These are phyloP conservation scores for Saturnispora halmiae DNA, from an alignment of 805 yeast species.

Conservation along the genomic window DNA sequence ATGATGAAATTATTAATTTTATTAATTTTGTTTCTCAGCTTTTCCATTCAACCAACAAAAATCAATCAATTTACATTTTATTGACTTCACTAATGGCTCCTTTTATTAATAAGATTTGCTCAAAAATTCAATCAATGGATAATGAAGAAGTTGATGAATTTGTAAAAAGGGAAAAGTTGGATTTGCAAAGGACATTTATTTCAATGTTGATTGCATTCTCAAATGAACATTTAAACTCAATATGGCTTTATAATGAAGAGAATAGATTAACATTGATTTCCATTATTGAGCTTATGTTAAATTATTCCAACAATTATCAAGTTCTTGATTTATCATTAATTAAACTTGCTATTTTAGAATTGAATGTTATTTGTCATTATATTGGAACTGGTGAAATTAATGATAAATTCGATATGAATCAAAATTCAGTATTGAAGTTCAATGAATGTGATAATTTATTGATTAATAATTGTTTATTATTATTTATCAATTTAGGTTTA, in stretches of 20 bases:
- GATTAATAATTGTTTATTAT: constrained; percentile 55
- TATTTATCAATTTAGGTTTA: constrained; percentile 75
- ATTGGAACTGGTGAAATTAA: constrained; percentile 63
- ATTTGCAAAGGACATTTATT: constrained; percentile 61
- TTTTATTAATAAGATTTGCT: constrained; percentile 55
- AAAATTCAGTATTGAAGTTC: constrained; percentile 35
- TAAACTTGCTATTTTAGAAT: constrained; percentile 59
- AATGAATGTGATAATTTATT: constrained; percentile 68
- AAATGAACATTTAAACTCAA: constrained; percentile 69
- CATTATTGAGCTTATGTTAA: constrained; percentile 54
- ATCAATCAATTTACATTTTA: constrained; percentile 58
- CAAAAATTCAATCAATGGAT: constrained; percentile 21
- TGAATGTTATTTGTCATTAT: constrained; percentile 51
- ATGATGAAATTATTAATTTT: constrained; percentile 69
- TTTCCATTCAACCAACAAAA: constrained; percentile 52
- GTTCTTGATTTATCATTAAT: constrained; percentile 54
- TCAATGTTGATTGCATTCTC: constrained; percentile 60
- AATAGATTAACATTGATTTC: constrained; percentile 53
- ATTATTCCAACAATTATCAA: constrained; percentile 46
- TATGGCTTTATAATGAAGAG: constrained; percentile 54
- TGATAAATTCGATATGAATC: constrained; percentile 49
- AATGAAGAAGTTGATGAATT: constrained; percentile 24
- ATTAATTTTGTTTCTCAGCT: constrained; percentile 82
- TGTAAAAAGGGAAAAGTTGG: constrained; percentile 46
- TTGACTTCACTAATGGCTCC: constrained; percentile 68